Evolutionary conservation across 805 yeast genomes (phyloP), one percentile per base, ranked within the genome.

Genomic region (Grigorovia jiainica): DNA sequence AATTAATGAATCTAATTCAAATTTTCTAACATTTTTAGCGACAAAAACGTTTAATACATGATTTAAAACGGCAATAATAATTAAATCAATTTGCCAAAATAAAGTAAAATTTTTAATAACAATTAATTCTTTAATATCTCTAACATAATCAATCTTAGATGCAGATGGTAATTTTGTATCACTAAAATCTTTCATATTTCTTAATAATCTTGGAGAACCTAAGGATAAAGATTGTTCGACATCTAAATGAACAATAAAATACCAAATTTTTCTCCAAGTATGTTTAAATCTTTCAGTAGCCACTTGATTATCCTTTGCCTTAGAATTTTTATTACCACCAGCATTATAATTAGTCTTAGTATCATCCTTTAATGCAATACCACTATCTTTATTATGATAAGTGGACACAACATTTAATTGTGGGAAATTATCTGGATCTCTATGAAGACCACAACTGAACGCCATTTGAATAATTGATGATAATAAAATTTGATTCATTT

Each of bases 391-490:
- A 18, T 43, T 36, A 15, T 47, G 50, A n/a, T 42, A 41, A 5
- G 54, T 47, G 4, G 56, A 40, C 2, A 55, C 54, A 8, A 56
- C 54, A 24, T 61, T 63, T 39, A 68, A 58, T 45, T 67, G 70
- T 11, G 70, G 68, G 49, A 76, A 75, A 32, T 65, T 64, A 36
- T 67, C 71, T 0, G 87, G 87, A 47, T 81, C 87, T 49, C 87
- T 67, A 54, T 81, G 79, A 20, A 81, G 54, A 0, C 87, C 89
- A 47, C 80, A 68, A 31, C 80, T 70, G 41, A 75, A 68, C 0
- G 81, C 84, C 82, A 81, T 77, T 51, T 79, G 85, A 13, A 78
- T 60, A 24, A 78, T 64, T 60, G 76, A 68, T 1, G 80, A 76
- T 11, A 72, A 56, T 41, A 73, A 70, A 7, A 76, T 71, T 50